Evolutionary conservation across 352 stramenopile genomes (phyloP).

Genomic region (Globisporangium polare): DNA sequence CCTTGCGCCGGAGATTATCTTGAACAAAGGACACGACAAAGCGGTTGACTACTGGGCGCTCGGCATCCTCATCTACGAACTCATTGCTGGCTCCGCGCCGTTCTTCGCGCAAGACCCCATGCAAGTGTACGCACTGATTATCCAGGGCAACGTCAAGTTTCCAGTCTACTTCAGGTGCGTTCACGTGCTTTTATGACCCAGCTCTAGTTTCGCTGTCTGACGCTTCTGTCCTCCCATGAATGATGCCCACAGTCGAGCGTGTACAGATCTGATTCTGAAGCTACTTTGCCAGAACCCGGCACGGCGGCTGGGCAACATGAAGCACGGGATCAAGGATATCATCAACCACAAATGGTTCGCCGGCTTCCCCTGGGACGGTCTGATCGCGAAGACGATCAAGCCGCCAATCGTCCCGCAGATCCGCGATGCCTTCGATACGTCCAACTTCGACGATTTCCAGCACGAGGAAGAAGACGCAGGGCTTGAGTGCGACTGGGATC

Average conservation of each 20-base stretch:
- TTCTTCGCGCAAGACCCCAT: conserved; percentile 91
- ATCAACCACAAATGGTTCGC: conserved; percentile 85
- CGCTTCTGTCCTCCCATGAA: not conserved
- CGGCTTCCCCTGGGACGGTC: conserved; percentile 59
- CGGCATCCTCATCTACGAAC: conserved; percentile 88
- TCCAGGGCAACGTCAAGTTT: conserved; percentile 86
- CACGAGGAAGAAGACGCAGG: conserved; percentile 62
- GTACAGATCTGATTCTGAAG: conserved; percentile 86
- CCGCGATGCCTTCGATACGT: conserved; percentile 72
- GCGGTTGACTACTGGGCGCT: conserved; percentile 91
- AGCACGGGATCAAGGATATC: conserved; percentile 81
- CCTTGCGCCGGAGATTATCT: conserved; percentile 90
- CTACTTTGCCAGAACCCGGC: conserved; percentile 77
- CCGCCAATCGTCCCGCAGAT: conserved; percentile 73
- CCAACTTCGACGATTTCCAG: conserved; percentile 78
- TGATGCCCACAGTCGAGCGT: conserved; percentile 36
- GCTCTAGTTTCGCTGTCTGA: not conserved
- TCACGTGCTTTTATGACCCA: not conserved
- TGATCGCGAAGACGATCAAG: conserved; percentile 57
- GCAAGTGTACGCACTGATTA: conserved; percentile 90
- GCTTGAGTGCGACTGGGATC: conserved; percentile 67
- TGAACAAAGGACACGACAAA: conserved; percentile 88
- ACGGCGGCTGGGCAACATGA: conserved; percentile 77
- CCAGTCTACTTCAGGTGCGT: conserved; percentile 73
- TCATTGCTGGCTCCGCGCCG: conserved; percentile 79